phyloP scores from a whole-genome alignment of 345 rosid species.

The Ricinus communis region DNA sequence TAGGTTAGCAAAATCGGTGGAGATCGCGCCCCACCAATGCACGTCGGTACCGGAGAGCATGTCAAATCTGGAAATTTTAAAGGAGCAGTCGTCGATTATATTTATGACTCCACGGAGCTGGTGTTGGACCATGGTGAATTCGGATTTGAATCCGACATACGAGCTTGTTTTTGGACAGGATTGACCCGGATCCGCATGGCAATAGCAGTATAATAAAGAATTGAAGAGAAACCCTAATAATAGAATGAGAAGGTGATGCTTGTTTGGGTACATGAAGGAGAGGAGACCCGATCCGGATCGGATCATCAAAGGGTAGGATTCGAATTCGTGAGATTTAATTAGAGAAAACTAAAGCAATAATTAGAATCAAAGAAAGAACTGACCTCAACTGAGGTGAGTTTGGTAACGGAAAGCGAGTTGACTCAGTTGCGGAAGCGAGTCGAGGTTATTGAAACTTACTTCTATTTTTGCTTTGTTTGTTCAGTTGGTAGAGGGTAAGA shows the following conservation, averaged over 20 bases:
- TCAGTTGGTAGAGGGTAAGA: not conserved
- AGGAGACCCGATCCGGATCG: slow-evolving; percentile 31
- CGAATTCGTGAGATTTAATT: not conserved
- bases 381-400: not conserved
- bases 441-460: not conserved
- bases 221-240: slow-evolving; percentile 32
- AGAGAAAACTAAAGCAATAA: not conserved
- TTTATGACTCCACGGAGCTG: slow-evolving; percentile 76
- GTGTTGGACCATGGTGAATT: slow-evolving; percentile 80
- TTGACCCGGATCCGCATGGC: slow-evolving; percentile 47
- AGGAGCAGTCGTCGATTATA: slow-evolving; percentile 79
- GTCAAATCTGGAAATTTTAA: slow-evolving; percentile 72
- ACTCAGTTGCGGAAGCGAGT: not conserved
- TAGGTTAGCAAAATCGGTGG: slow-evolving; percentile 52
- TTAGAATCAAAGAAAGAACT: not conserved
- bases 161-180: slow-evolving; percentile 62
- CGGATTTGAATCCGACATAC: slow-evolving; percentile 59
- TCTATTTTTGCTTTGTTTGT: not conserved
- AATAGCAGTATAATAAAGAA: slow-evolving; percentile 32
- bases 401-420: not conserved
- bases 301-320: not conserved
- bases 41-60: slow-evolving; percentile 78
- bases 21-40: slow-evolving; percentile 81
- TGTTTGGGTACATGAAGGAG: slow-evolving; percentile 41
- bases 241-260: no score